These are phyloP conservation scores for Aspergillus phoenicis DNA, from an alignment of 2,329 filamentous ascomycete genomes.

Conservation along the genomic window DNA sequence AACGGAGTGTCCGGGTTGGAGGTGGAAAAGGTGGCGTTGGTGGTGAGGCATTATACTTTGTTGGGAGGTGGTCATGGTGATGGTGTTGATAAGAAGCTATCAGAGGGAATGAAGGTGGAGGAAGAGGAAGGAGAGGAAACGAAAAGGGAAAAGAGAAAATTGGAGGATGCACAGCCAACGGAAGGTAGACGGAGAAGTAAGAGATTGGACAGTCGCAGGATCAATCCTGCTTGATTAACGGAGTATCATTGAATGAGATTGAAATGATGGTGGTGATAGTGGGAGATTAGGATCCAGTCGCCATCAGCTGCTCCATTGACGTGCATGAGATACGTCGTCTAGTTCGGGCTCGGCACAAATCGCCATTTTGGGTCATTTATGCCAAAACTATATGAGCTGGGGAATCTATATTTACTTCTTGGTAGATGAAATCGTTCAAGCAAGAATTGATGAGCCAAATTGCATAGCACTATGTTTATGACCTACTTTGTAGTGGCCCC, in stretches of 20 bases:
- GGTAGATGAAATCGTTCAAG: no score
- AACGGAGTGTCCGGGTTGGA: constrained; percentile 20
- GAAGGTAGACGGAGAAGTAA: constrained; percentile 4
- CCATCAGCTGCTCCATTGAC: no score
- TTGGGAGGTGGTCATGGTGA: background rate
- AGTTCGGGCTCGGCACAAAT: no score
- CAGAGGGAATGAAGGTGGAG: background rate
- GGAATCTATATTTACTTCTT: no score
- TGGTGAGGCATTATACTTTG: constrained; percentile 29
- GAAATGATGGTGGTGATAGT: background rate
- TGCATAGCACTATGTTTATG: no score
- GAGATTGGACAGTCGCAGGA: background rate
- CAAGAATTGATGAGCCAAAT: no score
- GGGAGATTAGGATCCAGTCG: no score
- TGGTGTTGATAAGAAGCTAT: background rate
- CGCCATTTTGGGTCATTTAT: no score
- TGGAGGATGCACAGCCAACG: background rate
- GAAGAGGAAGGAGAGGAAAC: background rate
- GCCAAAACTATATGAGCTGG: no score
- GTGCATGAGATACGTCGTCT: no score
- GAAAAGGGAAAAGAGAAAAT: constrained; percentile 6
- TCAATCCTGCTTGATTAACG: background rate
- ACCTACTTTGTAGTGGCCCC: no score
- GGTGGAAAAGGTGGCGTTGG: constrained; percentile 43
- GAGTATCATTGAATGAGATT: no score